These are phyloP conservation scores for Aspergillus felis DNA, from an alignment of 2,329 filamentous ascomycete species.

Conservation along the genomic window DNA sequence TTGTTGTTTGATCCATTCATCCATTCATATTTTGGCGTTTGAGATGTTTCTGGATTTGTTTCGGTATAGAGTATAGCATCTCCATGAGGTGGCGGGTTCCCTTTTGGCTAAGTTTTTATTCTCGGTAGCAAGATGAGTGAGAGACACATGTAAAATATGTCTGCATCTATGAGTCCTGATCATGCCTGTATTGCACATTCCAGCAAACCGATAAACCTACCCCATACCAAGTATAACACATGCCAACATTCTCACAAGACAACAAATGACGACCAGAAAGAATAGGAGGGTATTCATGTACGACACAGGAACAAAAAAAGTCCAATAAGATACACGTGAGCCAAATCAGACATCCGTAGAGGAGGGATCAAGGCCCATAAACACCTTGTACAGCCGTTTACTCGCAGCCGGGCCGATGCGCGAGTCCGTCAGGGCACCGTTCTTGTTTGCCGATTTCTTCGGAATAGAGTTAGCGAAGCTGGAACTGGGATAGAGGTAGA, in stretches of 20 bases:
- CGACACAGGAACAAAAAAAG: background rate
- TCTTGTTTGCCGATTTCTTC: constrained; percentile 48
- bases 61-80: background rate
- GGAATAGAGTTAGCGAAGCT: background rate
- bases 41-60: background rate
- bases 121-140: too few species aligned
- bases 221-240: background rate
- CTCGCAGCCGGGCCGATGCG: constrained; percentile 47
- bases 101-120: background rate
- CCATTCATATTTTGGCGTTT: background rate
- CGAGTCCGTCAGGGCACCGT: constrained; percentile 42
- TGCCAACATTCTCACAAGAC: background rate
- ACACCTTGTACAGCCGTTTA: constrained; percentile 47
- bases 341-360: constrained; percentile 40
- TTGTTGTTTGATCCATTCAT: constrained; percentile 54
- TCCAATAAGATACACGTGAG: background rate
- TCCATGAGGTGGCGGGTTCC: too few species aligned
- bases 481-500: too few species aligned
- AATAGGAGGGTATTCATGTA: background rate
- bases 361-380: constrained; percentile 43
- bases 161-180: background rate
- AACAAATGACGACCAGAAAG: background rate
- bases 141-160: too few species aligned
- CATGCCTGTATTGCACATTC: background rate
- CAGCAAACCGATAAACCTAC: background rate